phyloP scores from a whole-genome alignment of 345 rosid genomes.

The Gossypium anomalum region DNA sequence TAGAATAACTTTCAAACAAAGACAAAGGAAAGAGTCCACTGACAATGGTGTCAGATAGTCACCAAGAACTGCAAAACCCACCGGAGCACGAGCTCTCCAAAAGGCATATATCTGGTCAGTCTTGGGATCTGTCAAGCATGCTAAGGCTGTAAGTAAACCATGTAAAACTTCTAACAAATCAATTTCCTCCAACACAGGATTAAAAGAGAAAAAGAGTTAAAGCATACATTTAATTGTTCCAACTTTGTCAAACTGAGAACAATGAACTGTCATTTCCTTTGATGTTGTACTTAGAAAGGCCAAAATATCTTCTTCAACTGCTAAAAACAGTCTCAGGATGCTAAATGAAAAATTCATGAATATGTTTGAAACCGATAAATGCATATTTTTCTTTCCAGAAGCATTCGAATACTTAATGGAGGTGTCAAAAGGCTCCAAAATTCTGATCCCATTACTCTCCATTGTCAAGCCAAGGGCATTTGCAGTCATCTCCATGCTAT shows the following conservation, averaged over 20 bases:
- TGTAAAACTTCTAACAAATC: constrained; percentile 7
- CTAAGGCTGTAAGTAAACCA: constrained; percentile 23
- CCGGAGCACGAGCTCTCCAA: constrained; percentile 94
- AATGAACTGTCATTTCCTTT: constrained; percentile 68
- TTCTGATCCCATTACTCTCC: constrained; percentile 94
- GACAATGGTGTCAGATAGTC: constrained; percentile 89
- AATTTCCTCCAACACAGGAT: not conserved
- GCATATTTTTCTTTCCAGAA: constrained; percentile 80
- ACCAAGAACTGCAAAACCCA: constrained; percentile 95
- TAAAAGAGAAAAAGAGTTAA: not conserved
- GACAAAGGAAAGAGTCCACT: constrained; percentile 30
- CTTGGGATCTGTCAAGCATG: constrained; percentile 46
- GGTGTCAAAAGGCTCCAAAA: constrained; percentile 95
- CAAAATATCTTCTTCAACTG: constrained; percentile 91
- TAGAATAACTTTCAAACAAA: constrained; percentile 12
- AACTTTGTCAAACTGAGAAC: constrained; percentile 91
- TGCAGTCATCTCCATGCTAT: constrained; percentile 72
- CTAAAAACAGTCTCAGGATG: constrained; percentile 84
- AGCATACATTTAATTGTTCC: constrained; percentile 74
- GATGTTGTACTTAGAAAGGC: constrained; percentile 83
- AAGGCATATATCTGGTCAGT: constrained; percentile 66
- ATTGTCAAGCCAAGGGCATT: constrained; percentile 77
- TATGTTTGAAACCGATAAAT: constrained; percentile 69
- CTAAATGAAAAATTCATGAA: constrained; percentile 95
- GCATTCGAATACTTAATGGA: constrained; percentile 71